Percentiles rank a stretch among this genome's conserved stretches.
Evolutionary conservation across 108 stramenopile genomes (phyloP).

Genomic region (Craspedostauros australis): DNA sequence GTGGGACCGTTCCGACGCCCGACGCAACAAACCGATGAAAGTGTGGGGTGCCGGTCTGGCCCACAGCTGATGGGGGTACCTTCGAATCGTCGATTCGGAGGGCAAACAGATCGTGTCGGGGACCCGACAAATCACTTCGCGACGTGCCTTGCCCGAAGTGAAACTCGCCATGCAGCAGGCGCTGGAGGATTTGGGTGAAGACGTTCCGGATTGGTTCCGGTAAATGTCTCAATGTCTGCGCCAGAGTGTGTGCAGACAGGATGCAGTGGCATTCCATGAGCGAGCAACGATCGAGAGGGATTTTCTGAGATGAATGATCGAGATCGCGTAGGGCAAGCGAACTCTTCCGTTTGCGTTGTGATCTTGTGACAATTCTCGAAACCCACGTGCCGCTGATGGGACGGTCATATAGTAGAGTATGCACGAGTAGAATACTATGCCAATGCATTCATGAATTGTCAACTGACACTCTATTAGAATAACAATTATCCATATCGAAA

Average conservation of each 20-base stretch:
- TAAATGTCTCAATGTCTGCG: not conserved
- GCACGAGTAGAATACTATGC: not conserved
- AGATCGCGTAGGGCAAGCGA: too few species aligned
- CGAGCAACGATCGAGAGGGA: too few species aligned
- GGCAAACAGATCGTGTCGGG: slow-evolving; percentile 24
- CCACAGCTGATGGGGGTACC: slow-evolving; percentile 39
- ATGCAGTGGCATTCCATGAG: too few species aligned
- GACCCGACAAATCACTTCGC: slow-evolving; percentile 24
- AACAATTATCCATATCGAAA: slow-evolving; percentile 23
- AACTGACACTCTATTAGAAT: too few species aligned
- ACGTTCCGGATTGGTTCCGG: not conserved
- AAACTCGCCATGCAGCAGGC: slow-evolving; percentile 22
- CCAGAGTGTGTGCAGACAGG: not conserved
- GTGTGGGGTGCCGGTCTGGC: slow-evolving; percentile 30
- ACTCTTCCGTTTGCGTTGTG: too few species aligned
- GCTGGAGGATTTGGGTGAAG: slow-evolving; percentile 17
- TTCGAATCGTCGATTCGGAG: slow-evolving; percentile 32
- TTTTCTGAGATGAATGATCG: too few species aligned
- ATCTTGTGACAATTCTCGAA: too few species aligned
- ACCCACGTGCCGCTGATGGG: too few species aligned
- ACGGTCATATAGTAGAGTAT: too few species aligned
- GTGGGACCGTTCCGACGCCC: slow-evolving; percentile 30
- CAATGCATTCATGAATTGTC: too few species aligned
- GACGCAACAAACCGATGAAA: slow-evolving; percentile 17
- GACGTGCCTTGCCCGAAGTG: slow-evolving; percentile 3